Percentiles rank a stretch among this genome's conserved stretches.
phyloP scores from a whole-genome alignment of 73 alveolate species.

The Tetrahymena malaccensis region DNA sequence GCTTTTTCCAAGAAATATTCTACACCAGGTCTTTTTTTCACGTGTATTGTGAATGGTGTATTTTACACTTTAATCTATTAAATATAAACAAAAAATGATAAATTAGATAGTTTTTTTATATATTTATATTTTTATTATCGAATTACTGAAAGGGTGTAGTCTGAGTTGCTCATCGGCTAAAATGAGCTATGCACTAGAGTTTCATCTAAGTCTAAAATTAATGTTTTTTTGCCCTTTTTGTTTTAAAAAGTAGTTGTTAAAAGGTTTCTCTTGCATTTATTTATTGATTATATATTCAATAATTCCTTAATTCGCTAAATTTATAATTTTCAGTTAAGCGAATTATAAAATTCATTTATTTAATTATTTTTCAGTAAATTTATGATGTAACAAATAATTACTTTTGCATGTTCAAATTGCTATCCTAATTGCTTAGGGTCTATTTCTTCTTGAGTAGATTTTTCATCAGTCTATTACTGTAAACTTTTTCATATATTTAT shows the following conservation, averaged over 20 bases:
- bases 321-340: neutral
- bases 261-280: neutral
- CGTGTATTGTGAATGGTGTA: conserved; percentile 45
- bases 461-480: neutral
- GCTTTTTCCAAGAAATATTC: conserved; percentile 55
- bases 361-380: too few relatives aligned
- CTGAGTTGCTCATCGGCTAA: conserved; percentile 16
- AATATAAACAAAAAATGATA: neutral
- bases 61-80: conserved; percentile 7
- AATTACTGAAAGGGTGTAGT: conserved; percentile 17
- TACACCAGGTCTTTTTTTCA: conserved; percentile 68
- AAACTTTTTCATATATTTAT: neutral
- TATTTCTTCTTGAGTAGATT: neutral
- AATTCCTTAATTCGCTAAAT: neutral
- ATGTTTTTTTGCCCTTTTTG: conserved; percentile 29
- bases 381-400: neutral
- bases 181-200: conserved; percentile 58
- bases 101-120: neutral
- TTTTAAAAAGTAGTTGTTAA: too few relatives aligned
- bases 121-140: too few relatives aligned
- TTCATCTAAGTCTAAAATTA: conserved; percentile 61
- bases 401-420: neutral
- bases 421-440: neutral
- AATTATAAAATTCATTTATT: too few relatives aligned
- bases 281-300: too few relatives aligned